Evolutionary conservation across 129 eudicot genomes (phyloP).

Genomic region (Centaurea solstitialis): DNA sequence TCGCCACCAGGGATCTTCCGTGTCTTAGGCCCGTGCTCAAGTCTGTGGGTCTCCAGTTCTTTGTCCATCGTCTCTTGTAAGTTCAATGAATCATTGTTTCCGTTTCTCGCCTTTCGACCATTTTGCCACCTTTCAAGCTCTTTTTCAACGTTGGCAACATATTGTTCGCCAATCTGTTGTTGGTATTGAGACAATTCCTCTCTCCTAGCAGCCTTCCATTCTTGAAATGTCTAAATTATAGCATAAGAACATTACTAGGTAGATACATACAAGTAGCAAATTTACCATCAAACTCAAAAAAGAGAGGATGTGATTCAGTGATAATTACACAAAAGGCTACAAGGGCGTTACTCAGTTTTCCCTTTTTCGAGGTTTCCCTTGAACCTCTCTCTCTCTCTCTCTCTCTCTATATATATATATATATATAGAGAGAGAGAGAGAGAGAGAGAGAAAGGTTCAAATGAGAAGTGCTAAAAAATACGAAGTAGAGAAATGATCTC

Average conservation of each 20-base stretch:
- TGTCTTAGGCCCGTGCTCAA: slow-evolving; percentile 95
- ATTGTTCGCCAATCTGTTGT: slow-evolving; percentile 66
- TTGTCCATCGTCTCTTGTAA: slow-evolving; percentile 99
- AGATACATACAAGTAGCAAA: background rate
- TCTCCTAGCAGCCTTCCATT: slow-evolving; percentile 95
- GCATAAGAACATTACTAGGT: background rate
- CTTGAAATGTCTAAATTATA: slow-evolving; percentile 63
- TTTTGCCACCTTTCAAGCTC: slow-evolving; percentile 93
- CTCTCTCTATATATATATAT: no score
- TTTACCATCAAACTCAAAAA: background rate
- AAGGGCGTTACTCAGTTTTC: no score
- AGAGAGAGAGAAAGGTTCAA: no score
- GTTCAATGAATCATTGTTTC: slow-evolving; percentile 52
- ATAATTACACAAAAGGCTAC: no score
- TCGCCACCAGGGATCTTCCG: slow-evolving; percentile 74
- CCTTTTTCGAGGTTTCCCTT: no score
- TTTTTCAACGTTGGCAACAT: slow-evolving; percentile 71
- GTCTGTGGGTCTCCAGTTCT: slow-evolving; percentile 95
- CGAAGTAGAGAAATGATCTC: no score
- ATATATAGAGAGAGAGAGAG: no score
- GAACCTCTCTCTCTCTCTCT: no score
- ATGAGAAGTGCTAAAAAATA: no score
- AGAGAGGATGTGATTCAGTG: background rate
- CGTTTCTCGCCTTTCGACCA: slow-evolving; percentile 62
- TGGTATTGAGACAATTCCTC: slow-evolving; percentile 89